Conservation (phyloP, 179 eudicot species). For the Silene coronaria region DNA sequence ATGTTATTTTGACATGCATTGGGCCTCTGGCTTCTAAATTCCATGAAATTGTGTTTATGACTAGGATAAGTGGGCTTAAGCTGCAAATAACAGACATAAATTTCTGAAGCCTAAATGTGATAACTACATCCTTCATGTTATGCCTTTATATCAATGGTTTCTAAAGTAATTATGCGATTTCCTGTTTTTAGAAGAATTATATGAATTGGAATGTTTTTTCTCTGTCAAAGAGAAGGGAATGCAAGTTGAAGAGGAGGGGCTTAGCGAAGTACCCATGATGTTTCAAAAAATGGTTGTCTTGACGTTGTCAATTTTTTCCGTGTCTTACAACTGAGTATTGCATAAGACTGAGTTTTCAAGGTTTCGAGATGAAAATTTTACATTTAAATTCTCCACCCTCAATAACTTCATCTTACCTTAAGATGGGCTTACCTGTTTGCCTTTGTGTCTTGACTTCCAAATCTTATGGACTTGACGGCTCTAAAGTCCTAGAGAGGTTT, state of each 20-base stretch:
- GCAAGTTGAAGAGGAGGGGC: neutral
- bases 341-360: neutral
- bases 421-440: neutral
- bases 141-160: neutral
- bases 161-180: neutral
- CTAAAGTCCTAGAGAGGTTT: neutral
- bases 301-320: neutral
- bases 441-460: neutral
- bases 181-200: neutral
- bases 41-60: conserved; percentile 4
- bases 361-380: neutral
- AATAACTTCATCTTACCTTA: neutral
- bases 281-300: neutral
- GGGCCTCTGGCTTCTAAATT: conserved; percentile 5
- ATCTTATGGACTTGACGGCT: neutral
- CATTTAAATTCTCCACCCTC: neutral
- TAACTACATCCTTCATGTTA: neutral
- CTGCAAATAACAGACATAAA: neutral
- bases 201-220: neutral
- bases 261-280: neutral
- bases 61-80: neutral
- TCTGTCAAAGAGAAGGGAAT: neutral
- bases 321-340: neutral
- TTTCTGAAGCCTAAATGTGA: neutral
- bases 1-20: conserved; percentile 12